Conservation (phyloP, 2,329 filamentous ascomycete species). For the Aspergillus sp. region DNA sequence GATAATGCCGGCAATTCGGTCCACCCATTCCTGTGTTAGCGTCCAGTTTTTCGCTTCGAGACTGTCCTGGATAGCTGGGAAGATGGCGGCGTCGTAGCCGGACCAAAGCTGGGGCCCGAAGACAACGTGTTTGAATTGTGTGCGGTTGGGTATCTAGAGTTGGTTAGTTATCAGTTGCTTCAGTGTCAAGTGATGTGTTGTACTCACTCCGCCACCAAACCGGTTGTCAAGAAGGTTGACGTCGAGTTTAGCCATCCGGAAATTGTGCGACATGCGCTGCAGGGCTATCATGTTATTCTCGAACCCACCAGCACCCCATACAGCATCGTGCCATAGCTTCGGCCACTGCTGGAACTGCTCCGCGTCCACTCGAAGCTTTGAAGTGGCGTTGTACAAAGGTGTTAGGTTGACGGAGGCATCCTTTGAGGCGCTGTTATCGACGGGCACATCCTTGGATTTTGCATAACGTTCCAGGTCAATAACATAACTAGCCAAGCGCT, state of each 20-base stretch:
- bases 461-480: conserved; percentile 67
- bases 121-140: conserved; percentile 91
- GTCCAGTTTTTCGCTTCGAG: conserved; percentile 71
- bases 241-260: conserved; percentile 77
- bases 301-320: conserved; percentile 71
- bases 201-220: conserved; percentile 68
- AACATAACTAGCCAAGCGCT: conserved; percentile 63
- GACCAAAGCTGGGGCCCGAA: conserved; percentile 82
- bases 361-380: conserved; percentile 60
- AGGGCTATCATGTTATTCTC: conserved; percentile 69
- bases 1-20: conserved; percentile 70
- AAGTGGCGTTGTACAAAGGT: conserved; percentile 63
- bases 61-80: conserved; percentile 83
- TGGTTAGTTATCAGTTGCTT: conserved; percentile 12
- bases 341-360: conserved; percentile 74
- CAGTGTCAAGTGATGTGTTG: neutral
- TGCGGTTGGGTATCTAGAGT: conserved; percentile 72
- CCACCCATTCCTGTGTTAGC: conserved; percentile 65
- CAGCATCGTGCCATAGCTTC: conserved; percentile 69
- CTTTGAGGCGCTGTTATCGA: conserved; percentile 6
- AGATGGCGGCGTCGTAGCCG: conserved; percentile 65
- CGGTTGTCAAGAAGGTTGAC: conserved; percentile 76
- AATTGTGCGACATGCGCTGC: conserved; percentile 74
- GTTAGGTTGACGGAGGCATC: conserved; percentile 52
- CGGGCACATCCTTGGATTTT: conserved; percentile 51